phyloP scores from a whole-genome alignment of 495 filamentous ascomycete species.

The Trypethelium eluteriae region DNA sequence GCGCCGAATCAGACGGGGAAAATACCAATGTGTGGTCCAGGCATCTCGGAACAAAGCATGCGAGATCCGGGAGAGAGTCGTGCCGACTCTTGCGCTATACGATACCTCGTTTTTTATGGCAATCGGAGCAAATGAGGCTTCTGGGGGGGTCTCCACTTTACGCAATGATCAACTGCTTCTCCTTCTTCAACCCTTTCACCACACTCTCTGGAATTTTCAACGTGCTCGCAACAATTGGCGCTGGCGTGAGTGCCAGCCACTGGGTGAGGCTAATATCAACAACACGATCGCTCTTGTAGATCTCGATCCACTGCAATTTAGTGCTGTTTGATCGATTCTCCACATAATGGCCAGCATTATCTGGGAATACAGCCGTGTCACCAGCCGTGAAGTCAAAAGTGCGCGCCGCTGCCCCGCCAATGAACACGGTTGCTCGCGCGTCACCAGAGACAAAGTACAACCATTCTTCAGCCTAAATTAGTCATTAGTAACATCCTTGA shows the following conservation, averaged over 20 bases:
- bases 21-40: no score
- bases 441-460: constrained; percentile 52
- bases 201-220: constrained; percentile 52
- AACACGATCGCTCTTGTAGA: constrained; percentile 57
- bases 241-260: constrained; percentile 57
- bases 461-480: not conserved
- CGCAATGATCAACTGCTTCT: constrained; percentile 52
- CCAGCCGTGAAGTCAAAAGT: constrained; percentile 59
- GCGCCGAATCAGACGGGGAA: no score
- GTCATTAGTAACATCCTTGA: not conserved
- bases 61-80: no score
- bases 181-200: constrained; percentile 51
- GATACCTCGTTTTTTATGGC: no score
- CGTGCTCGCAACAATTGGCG: constrained; percentile 50
- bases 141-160: not conserved
- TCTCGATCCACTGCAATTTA: constrained; percentile 57
- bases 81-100: no score
- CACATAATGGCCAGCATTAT: constrained; percentile 60
- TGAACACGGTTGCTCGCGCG: constrained; percentile 54
- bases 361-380: constrained; percentile 59
- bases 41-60: no score
- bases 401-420: constrained; percentile 48
- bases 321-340: constrained; percentile 56
- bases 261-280: constrained; percentile 55
- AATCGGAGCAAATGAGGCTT: no score